Evolutionary conservation across 495 filamentous ascomycete genomes (phyloP).

Genomic region (Aspergillus wentii): DNA sequence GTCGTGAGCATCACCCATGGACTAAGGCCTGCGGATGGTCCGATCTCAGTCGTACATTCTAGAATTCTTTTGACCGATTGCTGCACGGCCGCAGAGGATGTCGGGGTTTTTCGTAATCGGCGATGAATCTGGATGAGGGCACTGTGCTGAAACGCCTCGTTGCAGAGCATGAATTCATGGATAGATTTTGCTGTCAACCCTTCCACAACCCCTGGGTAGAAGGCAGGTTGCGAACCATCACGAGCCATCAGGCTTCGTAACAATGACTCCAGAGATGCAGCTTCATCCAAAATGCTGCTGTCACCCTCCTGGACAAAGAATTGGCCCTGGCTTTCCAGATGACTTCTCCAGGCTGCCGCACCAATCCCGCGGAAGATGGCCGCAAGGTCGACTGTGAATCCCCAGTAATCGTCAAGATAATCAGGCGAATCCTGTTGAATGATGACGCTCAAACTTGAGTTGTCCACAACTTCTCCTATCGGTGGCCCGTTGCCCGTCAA

Average conservation of each 20-base stretch:
- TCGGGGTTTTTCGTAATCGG: constrained; percentile 31
- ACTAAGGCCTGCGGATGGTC: constrained; percentile 35
- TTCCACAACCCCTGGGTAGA: constrained; percentile 38
- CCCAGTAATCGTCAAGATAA: constrained; percentile 46
- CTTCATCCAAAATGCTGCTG: constrained; percentile 21
- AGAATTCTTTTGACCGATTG: constrained; percentile 37
- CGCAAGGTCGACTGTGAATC: constrained; percentile 37
- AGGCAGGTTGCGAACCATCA: constrained; percentile 23
- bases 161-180: constrained; percentile 38
- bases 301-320: constrained; percentile 17
- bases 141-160: constrained; percentile 42
- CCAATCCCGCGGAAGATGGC: constrained; percentile 41
- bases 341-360: constrained; percentile 34
- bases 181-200: constrained; percentile 29
- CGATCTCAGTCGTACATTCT: constrained; percentile 38
- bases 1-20: constrained; percentile 47
- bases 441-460: constrained; percentile 11
- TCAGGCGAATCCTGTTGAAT: constrained; percentile 23
- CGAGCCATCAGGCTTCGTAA: constrained; percentile 33
- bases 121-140: constrained; percentile 43
- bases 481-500: constrained; percentile 43
- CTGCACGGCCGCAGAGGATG: constrained; percentile 30
- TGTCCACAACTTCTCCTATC: constrained; percentile 26
- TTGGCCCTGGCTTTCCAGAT: constrained; percentile 13
- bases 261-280: constrained; percentile 28